Evolutionary conservation across 1,139 yeast species (phyloP), one percentile per base, ranked within the genome.

Genomic region (Nakaseomyces uthaithaninus): DNA sequence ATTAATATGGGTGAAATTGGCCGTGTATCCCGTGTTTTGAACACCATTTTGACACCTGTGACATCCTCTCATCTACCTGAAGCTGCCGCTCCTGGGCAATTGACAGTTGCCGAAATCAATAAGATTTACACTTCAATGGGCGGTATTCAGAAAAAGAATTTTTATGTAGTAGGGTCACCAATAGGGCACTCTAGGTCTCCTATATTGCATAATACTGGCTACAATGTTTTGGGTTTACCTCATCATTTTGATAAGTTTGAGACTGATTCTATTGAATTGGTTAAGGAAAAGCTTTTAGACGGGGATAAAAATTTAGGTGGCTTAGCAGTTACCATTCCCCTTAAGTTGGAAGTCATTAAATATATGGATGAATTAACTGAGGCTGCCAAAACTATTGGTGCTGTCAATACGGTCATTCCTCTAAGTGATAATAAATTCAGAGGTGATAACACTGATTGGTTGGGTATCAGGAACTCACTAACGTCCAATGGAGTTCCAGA

Each of bases 401-500:
- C 98, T 16, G 89, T 93, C 42, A 93, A 93, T 65, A 93, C 99
- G 0, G 73, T 91, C 39, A 69, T 74, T 33, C 83, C 83, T 23
- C 58, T 64, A 22, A 75, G 70, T 2, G 57, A 71, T 34, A 80
- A 77, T 10, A 68, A 70, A 47, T 72, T 80, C 41, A 62, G 66
- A 42, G 98, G 97, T 46, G 93, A 85, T 53, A 93, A 93, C 65
- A 93, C 99, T 36, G 99, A 93, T 62, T 91, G 95, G 95, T 66
- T 79, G 42, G 99, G 98, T 17, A 83, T 93, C 51, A 71, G 69
- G 37, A 73, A 80, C 48, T 75, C 95, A 1, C 77, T 86, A 52
- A 58, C 66, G 33, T 63, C 71, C 45, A 69, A 71, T 44, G 91
- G 91, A 9, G 78, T 78, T 25, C 75, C 83, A 26, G 64, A 65